phyloP scores from a whole-genome alignment of 148 eudicot genomes.

The Rhododendron mucronatum region DNA sequence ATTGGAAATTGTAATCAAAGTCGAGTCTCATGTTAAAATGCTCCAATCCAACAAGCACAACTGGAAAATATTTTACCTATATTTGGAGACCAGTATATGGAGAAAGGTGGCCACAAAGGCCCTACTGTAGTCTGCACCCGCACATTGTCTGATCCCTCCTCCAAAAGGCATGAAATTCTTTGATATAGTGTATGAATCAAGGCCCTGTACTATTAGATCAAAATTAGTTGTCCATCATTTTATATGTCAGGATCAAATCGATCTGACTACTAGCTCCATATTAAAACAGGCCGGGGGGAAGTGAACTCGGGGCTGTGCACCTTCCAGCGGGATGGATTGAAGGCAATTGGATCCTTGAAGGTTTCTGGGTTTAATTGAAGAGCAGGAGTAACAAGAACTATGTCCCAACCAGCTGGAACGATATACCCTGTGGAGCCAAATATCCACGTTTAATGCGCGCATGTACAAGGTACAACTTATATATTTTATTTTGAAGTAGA shows the following conservation, averaged over 20 bases:
- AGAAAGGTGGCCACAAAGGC: conserved; percentile 1
- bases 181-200: not conserved
- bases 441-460: not conserved
- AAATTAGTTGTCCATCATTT: not conserved
- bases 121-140: not conserved
- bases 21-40: not conserved
- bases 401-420: conserved; percentile 7
- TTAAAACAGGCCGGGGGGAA: no score
- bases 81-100: not conserved
- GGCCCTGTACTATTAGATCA: not conserved
- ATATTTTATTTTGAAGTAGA: not conserved
- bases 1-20: not conserved
- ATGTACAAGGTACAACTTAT: not conserved
- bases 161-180: conserved; percentile 12
- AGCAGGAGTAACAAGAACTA: conserved; percentile 3
- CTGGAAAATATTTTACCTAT: not conserved
- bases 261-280: no score
- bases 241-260: no score
- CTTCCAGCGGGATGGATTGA: conserved; percentile 9
- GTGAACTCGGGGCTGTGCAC: not conserved
- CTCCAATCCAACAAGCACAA: not conserved
- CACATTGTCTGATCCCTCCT: conserved; percentile 7
- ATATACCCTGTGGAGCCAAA: not conserved
- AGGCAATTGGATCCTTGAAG: not conserved
- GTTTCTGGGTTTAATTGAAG: not conserved